These are phyloP conservation scores for Dorcoceras hygrometricum DNA, from an alignment of 257 asterid genomes.

Conservation along the genomic window DNA sequence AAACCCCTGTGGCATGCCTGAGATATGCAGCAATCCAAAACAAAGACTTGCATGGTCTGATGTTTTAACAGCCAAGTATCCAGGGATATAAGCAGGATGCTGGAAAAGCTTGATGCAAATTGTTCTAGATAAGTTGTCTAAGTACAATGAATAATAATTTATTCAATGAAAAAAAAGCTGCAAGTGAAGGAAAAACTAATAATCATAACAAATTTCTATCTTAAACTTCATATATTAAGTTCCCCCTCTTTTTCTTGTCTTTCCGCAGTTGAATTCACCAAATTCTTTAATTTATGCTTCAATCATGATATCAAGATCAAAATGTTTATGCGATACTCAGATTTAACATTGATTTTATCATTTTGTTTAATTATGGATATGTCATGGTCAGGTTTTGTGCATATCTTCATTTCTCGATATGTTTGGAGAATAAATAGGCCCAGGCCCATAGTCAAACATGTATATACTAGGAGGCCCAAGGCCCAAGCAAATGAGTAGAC, in stretches of 20 bases:
- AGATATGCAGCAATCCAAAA: no score
- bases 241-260: constrained; percentile 10
- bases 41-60: background rate
- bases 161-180: constrained; percentile 9
- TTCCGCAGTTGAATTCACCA: background rate
- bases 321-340: background rate
- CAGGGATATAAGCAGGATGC: background rate
- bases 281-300: background rate
- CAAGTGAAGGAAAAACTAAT: constrained; percentile 1
- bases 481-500: no score
- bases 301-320: background rate
- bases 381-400: constrained; percentile 3
- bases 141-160: constrained; percentile 6
- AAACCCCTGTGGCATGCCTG: background rate
- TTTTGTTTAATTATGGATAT: constrained; percentile 5
- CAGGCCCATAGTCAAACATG: no score
- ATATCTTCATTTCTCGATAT: constrained; percentile 1
- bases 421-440: no score
- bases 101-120: constrained; percentile 17
- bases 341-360: background rate
- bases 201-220: background rate
- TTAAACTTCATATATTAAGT: background rate
- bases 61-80: constrained; percentile 5
- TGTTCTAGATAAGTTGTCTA: background rate
- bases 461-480: no score